phyloP scores from a whole-genome alignment of 73 alveolate genomes.

The Tetrahymena thermophila region DNA sequence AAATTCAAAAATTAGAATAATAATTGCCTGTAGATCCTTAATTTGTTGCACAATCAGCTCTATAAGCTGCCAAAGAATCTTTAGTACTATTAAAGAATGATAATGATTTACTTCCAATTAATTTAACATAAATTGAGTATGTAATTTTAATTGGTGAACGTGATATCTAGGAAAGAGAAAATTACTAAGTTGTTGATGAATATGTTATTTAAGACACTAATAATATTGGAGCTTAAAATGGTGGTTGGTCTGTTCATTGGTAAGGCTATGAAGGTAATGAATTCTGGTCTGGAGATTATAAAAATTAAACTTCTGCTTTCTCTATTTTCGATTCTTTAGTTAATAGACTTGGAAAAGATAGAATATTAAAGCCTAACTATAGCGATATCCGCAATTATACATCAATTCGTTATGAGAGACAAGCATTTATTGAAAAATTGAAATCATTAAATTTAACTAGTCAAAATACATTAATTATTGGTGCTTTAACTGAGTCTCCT shows the following conservation, averaged over 20 bases:
- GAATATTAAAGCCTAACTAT: slow-evolving; percentile 7
- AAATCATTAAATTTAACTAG: background rate
- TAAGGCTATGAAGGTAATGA: slow-evolving; percentile 51
- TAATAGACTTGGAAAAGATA: background rate
- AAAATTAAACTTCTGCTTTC: slow-evolving; percentile 12
- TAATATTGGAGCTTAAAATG: slow-evolving; percentile 55
- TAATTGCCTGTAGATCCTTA: background rate
- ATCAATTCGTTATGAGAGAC: slow-evolving; percentile 6
- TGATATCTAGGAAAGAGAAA: background rate
- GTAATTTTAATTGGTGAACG: slow-evolving; percentile 44
- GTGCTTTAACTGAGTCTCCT: slow-evolving; percentile 43
- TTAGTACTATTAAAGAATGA: slow-evolving; percentile 36
- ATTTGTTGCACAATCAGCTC: slow-evolving; percentile 12
- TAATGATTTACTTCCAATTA: slow-evolving; percentile 3
- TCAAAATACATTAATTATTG: slow-evolving; percentile 16
- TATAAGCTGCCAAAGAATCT: slow-evolving; percentile 40
- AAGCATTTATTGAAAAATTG: background rate
- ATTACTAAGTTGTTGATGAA: background rate
- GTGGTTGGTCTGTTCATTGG: slow-evolving; percentile 58
- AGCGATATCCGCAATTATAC: background rate
- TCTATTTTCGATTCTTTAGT: slow-evolving; percentile 31
- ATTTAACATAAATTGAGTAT: slow-evolving; percentile 8
- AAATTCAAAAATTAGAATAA: background rate
- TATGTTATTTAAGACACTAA: slow-evolving; percentile 24
- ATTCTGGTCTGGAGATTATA: slow-evolving; percentile 41